A percentile compares a stretch with the other conserved stretches of the same genome.
Evolutionary conservation across 345 rosid genomes (phyloP).

Genomic region (Cardamine chenopodiifolia): DNA sequence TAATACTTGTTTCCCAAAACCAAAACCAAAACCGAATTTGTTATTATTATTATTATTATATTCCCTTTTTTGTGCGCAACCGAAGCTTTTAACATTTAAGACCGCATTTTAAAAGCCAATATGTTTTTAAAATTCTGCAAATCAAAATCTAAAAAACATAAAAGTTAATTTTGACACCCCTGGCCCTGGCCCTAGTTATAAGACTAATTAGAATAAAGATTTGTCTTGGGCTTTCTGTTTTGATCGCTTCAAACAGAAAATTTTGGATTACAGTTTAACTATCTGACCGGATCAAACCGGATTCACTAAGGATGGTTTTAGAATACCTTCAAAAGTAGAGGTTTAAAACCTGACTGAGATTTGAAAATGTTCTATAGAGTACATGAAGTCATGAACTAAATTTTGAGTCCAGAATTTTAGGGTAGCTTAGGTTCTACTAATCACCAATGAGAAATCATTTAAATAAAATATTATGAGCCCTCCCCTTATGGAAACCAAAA

Average conservation of each 20-base stretch:
- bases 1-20: neutral
- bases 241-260: neutral
- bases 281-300: neutral
- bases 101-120: neutral
- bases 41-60: too few species aligned
- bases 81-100: too few species aligned
- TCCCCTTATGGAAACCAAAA: too few species aligned
- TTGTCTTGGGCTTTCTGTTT: neutral
- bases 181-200: neutral
- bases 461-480: too few species aligned
- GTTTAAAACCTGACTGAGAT: neutral
- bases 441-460: too few species aligned
- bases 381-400: neutral
- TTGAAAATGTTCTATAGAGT: neutral
- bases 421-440: too few species aligned
- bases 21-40: neutral
- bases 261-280: neutral
- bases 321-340: neutral
- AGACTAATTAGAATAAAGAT: neutral
- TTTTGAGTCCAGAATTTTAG: too few species aligned
- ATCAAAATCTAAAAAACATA: neutral
- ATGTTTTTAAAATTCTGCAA: neutral
- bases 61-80: too few species aligned
- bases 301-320: neutral
- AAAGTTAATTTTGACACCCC: neutral